A percentile compares a stretch with the other conserved stretches of the same genome.
Evolutionary conservation across 2,329 filamentous ascomycete genomes (phyloP).

Genomic region (Hypoxylon sp.): DNA sequence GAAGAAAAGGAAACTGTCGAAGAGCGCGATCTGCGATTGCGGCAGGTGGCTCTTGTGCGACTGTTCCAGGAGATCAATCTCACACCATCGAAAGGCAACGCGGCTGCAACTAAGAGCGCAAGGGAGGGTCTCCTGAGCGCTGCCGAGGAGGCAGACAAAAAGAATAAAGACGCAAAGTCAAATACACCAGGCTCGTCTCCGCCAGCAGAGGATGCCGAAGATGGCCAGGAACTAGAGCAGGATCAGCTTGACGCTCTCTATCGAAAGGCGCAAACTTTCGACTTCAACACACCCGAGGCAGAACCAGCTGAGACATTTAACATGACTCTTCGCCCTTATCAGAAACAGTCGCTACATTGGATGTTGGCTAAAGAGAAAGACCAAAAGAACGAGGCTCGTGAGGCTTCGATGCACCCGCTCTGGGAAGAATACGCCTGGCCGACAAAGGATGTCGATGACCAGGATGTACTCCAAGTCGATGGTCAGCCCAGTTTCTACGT

Average conservation of each 20-base stretch:
- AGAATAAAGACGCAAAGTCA: conserved; percentile 62
- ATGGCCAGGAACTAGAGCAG: conserved; percentile 90
- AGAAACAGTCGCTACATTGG: conserved; percentile 95
- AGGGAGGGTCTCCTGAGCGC: conserved; percentile 85
- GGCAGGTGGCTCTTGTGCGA: conserved; percentile 87
- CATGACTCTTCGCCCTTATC: conserved; percentile 87
- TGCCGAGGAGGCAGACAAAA: conserved; percentile 87
- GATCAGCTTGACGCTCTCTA: conserved; percentile 94
- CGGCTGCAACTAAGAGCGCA: conserved; percentile 77
- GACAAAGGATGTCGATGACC: conserved; percentile 83
- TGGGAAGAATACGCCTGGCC: conserved; percentile 98
- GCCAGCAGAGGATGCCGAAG: conserved; percentile 73
- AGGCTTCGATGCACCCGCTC: conserved; percentile 90
- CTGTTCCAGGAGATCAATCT: conserved; percentile 90
- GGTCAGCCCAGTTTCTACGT: conserved; percentile 84
- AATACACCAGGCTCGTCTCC: conserved; percentile 57
- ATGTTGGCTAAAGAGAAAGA: conserved; percentile 95
- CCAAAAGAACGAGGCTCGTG: conserved; percentile 69
- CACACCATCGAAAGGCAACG: conserved; percentile 76
- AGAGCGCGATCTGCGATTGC: conserved; percentile 81
- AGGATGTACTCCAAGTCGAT: conserved; percentile 70
- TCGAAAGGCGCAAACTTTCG: conserved; percentile 94
- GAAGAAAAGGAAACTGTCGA: conserved; percentile 86
- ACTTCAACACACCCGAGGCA: conserved; percentile 88
- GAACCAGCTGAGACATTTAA: conserved; percentile 83